Evolutionary conservation across 1,139 yeast genomes (phyloP).

Genomic region (Blastobotrys petasosporus): DNA sequence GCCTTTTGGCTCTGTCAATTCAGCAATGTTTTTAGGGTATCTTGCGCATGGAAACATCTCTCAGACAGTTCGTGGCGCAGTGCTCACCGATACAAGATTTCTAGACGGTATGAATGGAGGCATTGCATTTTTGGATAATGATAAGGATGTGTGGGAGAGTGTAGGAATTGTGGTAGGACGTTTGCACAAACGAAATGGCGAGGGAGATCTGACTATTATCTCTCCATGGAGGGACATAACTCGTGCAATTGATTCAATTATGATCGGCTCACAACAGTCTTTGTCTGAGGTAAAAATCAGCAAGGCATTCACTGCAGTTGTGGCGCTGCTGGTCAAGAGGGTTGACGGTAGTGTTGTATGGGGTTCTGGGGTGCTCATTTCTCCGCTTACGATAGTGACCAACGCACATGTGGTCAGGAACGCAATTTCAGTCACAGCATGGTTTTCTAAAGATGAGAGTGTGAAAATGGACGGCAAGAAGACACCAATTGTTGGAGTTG

Average conservation of each 20-base stretch:
- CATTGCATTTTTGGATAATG: slow-evolving; percentile 31
- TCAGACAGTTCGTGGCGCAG: slow-evolving; percentile 24
- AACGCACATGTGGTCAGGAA: slow-evolving; percentile 41
- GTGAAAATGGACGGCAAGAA: slow-evolving; percentile 11
- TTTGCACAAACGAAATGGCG: slow-evolving; percentile 48
- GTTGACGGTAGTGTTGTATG: slow-evolving; percentile 30
- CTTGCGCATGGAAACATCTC: slow-evolving; percentile 41
- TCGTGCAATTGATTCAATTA: not conserved
- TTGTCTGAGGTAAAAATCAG: not conserved
- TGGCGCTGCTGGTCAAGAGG: slow-evolving; percentile 20
- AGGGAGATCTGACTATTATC: slow-evolving; percentile 52
- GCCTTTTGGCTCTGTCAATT: slow-evolving; percentile 58
- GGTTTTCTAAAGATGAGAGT: slow-evolving; percentile 20
- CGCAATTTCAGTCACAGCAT: slow-evolving; percentile 22
- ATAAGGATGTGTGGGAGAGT: slow-evolving; percentile 3
- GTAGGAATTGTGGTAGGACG: slow-evolving; percentile 52
- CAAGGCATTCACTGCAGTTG: slow-evolving; percentile 18
- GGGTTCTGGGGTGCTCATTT: slow-evolving; percentile 45
- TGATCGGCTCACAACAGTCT: not conserved
- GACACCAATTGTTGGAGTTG: slow-evolving; percentile 34
- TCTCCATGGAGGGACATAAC: slow-evolving; percentile 41
- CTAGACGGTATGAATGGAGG: slow-evolving; percentile 67
- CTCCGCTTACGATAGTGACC: slow-evolving; percentile 36
- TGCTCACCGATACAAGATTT: slow-evolving; percentile 49
- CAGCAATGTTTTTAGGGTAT: slow-evolving; percentile 49